Conservation (phyloP, 257 asterid species). For the Phtheirospermum japonicum region DNA sequence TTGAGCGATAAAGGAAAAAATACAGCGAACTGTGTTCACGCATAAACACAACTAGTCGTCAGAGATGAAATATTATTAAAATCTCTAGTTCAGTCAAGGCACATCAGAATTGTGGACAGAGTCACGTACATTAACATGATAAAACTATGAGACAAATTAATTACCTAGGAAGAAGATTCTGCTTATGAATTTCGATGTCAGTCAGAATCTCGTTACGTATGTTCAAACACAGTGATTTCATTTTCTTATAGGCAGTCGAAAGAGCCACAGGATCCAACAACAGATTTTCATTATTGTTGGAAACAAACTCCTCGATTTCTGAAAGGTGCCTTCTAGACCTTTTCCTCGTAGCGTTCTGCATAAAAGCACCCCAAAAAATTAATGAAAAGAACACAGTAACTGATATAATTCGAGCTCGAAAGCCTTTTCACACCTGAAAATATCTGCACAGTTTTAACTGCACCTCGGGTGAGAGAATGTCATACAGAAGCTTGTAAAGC, state of each 20-base stretch:
- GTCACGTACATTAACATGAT: neutral
- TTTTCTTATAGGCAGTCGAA: slow-evolving; percentile 80
- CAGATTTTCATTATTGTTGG: slow-evolving; percentile 56
- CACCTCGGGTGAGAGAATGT: slow-evolving; percentile 74
- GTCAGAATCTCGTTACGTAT: slow-evolving; percentile 72
- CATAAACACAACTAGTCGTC: too few species aligned
- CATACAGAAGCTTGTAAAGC: slow-evolving; percentile 75
- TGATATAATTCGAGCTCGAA: slow-evolving; percentile 9
- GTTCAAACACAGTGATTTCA: slow-evolving; percentile 64
- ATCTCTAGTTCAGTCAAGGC: too few species aligned
- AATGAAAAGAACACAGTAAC: slow-evolving; percentile 5
- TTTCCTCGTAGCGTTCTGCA: slow-evolving; percentile 87
- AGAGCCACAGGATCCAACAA: slow-evolving; percentile 72
- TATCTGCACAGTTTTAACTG: slow-evolving; percentile 80
- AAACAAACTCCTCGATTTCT: slow-evolving; percentile 76
- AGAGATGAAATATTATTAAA: too few species aligned
- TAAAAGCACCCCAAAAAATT: slow-evolving; percentile 10
- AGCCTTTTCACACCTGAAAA: slow-evolving; percentile 63
- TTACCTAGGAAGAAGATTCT: slow-evolving; percentile 89
- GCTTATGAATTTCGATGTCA: slow-evolving; percentile 79
- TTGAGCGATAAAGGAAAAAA: too few species aligned
- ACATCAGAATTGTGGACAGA: too few species aligned
- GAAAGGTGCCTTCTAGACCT: slow-evolving; percentile 76
- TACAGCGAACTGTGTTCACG: too few species aligned
- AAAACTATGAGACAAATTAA: neutral